Base-by-base conservation (phyloP, 768 basidiomycete genomes). In the Tylopilus felleus region DNA sequence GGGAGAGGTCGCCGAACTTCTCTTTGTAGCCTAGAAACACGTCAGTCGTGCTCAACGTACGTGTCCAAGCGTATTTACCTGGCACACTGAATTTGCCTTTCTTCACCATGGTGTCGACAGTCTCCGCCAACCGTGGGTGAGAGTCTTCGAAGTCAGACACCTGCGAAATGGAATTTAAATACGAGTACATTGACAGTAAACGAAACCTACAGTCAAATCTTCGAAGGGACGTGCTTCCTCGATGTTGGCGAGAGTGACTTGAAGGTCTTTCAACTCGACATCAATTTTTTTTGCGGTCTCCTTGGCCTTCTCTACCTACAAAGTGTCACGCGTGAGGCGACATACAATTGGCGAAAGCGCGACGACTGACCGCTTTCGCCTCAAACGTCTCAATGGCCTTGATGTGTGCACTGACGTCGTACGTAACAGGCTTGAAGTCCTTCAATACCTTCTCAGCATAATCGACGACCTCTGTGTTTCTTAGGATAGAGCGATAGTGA, bases 81-180 rank as follows among this genome's bases (percentile, higher is more conserved):
- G 96, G 96, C 54, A 98, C 95, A 65, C 88, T 93, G 88, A 93
- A 97, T 78, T 98, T 97, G 74, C 95, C 95, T 77, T 98, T 94
- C 83, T 88, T 86, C 59, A 98, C 73, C 93, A 97, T 96, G 61
- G 80, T 89, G 76, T 98, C 93, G 55, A 97, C 91, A 40, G 89
- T 85, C 74, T 97, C 85, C 36, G 79, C 76, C 71, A 98, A 85
- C 72, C 92, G 91, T 17, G 97, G 97, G 74, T 97, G 89, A 23
- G 96, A 96, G 57, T 86, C 80, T 61, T 86, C 85, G 62, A 98
- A 90, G 57, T 99, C 96, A 66, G 88, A 86, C 58, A 86, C 79
- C 93, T 96, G 63, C 53, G 17, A 28, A 49, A 60, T 17, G 41
- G 12, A n/a, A 46, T 21, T 42, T 19, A 53, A 36, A 50, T 7